Conservation (phyloP, 441 rosid species). For the Metrosideros polymorpha region DNA sequence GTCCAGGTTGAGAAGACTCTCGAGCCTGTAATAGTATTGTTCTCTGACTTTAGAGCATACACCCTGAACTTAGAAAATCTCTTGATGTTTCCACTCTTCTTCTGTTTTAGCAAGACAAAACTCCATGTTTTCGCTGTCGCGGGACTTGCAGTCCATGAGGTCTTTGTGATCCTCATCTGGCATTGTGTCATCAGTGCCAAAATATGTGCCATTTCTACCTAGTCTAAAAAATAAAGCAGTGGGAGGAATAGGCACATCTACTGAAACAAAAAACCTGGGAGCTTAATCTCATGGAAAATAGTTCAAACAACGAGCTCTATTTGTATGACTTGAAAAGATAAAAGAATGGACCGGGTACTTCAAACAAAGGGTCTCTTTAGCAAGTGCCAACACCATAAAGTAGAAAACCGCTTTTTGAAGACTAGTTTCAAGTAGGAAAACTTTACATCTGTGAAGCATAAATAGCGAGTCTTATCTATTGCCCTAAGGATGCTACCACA, state of each 20-base stretch:
- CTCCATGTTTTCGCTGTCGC: slow-evolving; percentile 42
- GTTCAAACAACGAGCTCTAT: background rate
- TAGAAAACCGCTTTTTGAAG: rapidly evolving
- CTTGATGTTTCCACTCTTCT: slow-evolving; percentile 37
- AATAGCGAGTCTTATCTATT: too few relatives aligned
- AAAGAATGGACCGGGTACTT: background rate
- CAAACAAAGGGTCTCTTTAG: background rate
- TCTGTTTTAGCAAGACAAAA: slow-evolving; percentile 49
- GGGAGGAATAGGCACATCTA: background rate
- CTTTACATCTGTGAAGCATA: too few relatives aligned
- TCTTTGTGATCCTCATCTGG: slow-evolving; percentile 57
- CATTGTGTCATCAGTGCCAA: slow-evolving; percentile 63
- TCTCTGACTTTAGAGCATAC: slow-evolving; percentile 46
- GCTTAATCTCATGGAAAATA: background rate
- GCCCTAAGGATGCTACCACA: too few relatives aligned
- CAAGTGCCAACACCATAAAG: too few relatives aligned
- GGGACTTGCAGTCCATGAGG: slow-evolving; percentile 29
- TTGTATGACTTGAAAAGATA: background rate
- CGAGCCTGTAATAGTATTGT: slow-evolving; percentile 48
- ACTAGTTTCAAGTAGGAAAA: too few relatives aligned
- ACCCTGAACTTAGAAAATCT: slow-evolving; percentile 42
- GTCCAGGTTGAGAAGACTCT: slow-evolving; percentile 65
- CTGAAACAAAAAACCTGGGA: background rate
- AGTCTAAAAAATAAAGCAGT: background rate
- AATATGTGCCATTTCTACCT: too few relatives aligned